These are phyloP conservation scores for Plasmodium berghei DNA, from an alignment of 169 alveolate genomes.

Conservation along the genomic window DNA sequence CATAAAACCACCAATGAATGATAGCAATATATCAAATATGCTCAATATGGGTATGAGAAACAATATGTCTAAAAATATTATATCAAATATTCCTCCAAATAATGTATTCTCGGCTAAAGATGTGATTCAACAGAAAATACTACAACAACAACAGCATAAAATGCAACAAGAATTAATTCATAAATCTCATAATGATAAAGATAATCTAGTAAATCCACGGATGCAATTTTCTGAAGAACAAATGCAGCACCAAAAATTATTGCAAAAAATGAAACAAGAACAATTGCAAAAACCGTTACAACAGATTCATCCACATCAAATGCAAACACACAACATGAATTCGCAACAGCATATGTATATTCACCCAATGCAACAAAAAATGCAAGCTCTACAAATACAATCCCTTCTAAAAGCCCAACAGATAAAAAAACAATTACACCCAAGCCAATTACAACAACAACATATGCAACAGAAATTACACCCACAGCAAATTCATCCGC, in stretches of 20 bases:
- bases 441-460: conserved; percentile 3
- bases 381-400: conserved; percentile 3
- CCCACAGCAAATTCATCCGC: conserved; percentile 13
- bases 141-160: conserved; percentile 23
- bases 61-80: conserved; percentile 26
- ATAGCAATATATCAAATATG: conserved; percentile 23
- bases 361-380: background rate
- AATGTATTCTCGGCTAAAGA: conserved; percentile 35
- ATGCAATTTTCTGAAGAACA: conserved; percentile 34
- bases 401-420: background rate
- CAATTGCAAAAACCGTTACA: conserved; percentile 53
- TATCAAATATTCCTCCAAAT: conserved; percentile 27
- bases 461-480: conserved; percentile 4
- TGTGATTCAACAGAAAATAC: conserved; percentile 39
- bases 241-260: conserved; percentile 40
- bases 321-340: conserved; percentile 24
- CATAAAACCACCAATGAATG: conserved; percentile 21
- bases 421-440: conserved; percentile 8
- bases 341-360: conserved; percentile 35
- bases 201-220: conserved; percentile 12
- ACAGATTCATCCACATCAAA: conserved; percentile 23
- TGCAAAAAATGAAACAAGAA: conserved; percentile 47
- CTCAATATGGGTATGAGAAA: conserved; percentile 25
- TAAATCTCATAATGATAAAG: conserved; percentile 43
- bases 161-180: conserved; percentile 33